Evolutionary conservation across 2,329 filamentous ascomycete genomes (phyloP), one percentile per base, ranked within the genome.

Genomic region (Elsinoe necatrix): DNA sequence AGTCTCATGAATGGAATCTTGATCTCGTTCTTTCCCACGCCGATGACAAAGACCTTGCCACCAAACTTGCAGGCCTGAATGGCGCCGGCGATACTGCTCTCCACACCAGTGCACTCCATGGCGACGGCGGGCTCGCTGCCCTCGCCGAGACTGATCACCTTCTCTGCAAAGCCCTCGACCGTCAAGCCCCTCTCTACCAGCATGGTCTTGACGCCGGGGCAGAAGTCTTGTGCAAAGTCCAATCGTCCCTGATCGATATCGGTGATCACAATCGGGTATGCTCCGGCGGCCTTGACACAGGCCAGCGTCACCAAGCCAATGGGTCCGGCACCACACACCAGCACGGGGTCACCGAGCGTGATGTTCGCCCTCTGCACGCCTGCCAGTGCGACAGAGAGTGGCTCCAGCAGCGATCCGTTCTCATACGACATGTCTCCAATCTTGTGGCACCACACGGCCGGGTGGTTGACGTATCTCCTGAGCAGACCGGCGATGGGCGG

Each of bases 21-120:
- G 77, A 97, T 93, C 77, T 96, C 89, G 70, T 93, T 91, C 79
- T 87, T 92, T 63, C 92, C 93, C 2, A 97, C 91, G 39, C 92
- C 92, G 63, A 96, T 95, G 61, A 97, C 86, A 68, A 97, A 97
- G 55, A 97, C 92, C 74, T 95, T 95, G 65, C 93, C 92, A 62
- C 92, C 93, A 67, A 97, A 97, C 75, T 92, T 95, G 69, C 87
- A 82, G 8, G 88, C 85, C 80, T 91, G 93, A 69, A 96, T 92
- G 55, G 90, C 89, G 25, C 87, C 80, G 4, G 83, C 82, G 66
- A 97, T 87, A 70, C 86, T 91, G 73, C 84, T 89, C 77, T 96
- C 91, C 14, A 95, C 89, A 52, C 93, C 93, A 0, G 93, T 97
- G 77, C 92, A 97, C 73, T 97, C 92, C 73, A 97, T 80, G 11